Evolutionary conservation across 805 yeast genomes (phyloP).

Genomic region (Saccharomycopsis capsularis): DNA sequence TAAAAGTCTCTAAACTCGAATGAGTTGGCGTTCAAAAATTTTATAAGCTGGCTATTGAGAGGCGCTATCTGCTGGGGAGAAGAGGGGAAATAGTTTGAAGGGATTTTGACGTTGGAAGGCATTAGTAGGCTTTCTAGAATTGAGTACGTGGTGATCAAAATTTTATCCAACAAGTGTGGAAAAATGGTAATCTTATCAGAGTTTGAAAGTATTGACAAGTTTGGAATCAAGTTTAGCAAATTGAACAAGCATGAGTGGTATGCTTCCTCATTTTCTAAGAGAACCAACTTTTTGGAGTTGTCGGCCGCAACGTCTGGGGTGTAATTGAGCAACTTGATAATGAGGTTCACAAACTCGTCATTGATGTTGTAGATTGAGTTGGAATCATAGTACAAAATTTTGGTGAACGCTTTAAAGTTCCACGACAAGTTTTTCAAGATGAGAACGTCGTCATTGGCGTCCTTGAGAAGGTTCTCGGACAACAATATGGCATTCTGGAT

Average conservation of each 20-base stretch:
- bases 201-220: background rate
- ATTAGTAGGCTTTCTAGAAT: background rate
- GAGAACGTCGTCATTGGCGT: background rate
- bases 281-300: background rate
- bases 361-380: background rate
- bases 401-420: conserved; percentile 13
- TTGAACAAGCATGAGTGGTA: background rate
- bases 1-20: conserved; percentile 1
- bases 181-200: background rate
- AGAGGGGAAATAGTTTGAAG: background rate
- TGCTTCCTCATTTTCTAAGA: background rate
- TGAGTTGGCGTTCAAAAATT: background rate
- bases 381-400: conserved; percentile 3
- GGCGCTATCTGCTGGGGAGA: too few species aligned
- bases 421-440: conserved; percentile 7
- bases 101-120: background rate
- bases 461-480: background rate
- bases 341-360: background rate
- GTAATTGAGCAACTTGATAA: background rate
- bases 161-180: conserved; percentile 2
- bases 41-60: background rate
- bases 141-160: background rate
- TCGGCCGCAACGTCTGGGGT: background rate
- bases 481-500: background rate
- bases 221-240: conserved; percentile 3